Evolutionary conservation across 2,329 filamentous ascomycete species (phyloP), one percentile per base, ranked within the genome.

Genomic region (Fusarium sp.): DNA sequence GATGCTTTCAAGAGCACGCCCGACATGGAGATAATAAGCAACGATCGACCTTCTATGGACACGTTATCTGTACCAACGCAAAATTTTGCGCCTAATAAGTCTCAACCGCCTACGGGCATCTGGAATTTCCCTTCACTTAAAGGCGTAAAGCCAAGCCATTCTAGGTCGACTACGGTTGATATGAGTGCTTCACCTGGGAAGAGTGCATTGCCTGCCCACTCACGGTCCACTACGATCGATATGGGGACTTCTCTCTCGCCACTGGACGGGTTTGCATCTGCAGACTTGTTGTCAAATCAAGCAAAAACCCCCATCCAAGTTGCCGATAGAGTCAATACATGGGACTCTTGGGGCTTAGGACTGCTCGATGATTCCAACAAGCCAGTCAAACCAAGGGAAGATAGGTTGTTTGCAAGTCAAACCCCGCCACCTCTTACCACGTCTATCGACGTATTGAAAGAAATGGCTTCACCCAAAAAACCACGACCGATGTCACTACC

Each of bases 311-410:
- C 68, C 5, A 14, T 62, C 4, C 62, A 69, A 20, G 46, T 60
- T 5, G 52, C 49, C 13, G 59, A 56, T 27, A 71, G 56, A 40
- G 56, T 41, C 15, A 61, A 61, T 27, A 44, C 54, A 10, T 74
- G 71, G 72, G 61, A 53, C 6, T 71, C 71, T n/a, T 71, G 72
- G 48, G 60, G 50, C 2, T 30, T 71, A n/a, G 60, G 68, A 41
- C 50, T 65, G 22, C 57, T 70, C 6, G 63, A 62, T 20, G 58
- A 62, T 17, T 53, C 52, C 13, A 57, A 62, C 19, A 65, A 64
- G 14, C 45, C 62, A 23, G 47, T 47, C 13, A 23, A n/a, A 13
- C 37, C 63, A 22, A 52, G 56, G 17, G 66, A 59, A n/a, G 43
- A 64, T 13, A 59, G 37, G 10, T 20, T 45, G 11, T 32, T 30